Base-by-base conservation (phyloP, 2,329 filamentous ascomycete genomes). In the Penicillium sp. region DNA sequence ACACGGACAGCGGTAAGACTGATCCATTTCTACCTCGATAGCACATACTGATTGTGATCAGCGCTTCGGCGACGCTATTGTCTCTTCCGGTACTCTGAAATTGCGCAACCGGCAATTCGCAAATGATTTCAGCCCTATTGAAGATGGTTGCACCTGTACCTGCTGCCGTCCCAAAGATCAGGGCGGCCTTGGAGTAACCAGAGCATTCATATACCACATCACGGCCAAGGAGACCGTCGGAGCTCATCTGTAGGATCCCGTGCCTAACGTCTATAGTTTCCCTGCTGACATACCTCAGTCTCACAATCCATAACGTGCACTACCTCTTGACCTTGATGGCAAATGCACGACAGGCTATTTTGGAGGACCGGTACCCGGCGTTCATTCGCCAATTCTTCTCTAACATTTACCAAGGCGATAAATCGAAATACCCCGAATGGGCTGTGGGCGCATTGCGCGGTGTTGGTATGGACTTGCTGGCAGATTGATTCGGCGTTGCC, bases 221-320 rank as follows among this genome's bases (percentile, higher is more conserved):
- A 86, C 89, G 0, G 87, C 88, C 25, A 99, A 99, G 74, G 94
- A 99, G 77, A 99, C 94, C 0, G 92, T 90, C 1, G 90, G 92
- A 7, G 94, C 95, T 14, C 85, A 88, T 75, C 66, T 88, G 68
- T 78, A 69, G 62, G 75, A 60, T 35, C 39, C 39, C 45, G 10
- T 30, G 11, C 18, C 27, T 31, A 4, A 20, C 18, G 5, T 25
- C 27, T 27, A 30, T 44, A 25, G 3, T 24, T 40, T 33, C 5
- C 9, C 8, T 47, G 30, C 59, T 66, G 49, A 65, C 43, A 11
- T 3, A 27, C 2, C 10, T 80, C 84, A 77, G 90, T 22, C 76
- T 99, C 48, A 96, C 90, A 0, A 90, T 97, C 67, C 94, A 99
- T 72, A 99, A 99, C 67, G 90, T 99, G 24, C 90, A 91, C 76